These are phyloP conservation scores for Bacterosira constricta DNA, from an alignment of 108 stramenopile genomes.

Conservation along the genomic window DNA sequence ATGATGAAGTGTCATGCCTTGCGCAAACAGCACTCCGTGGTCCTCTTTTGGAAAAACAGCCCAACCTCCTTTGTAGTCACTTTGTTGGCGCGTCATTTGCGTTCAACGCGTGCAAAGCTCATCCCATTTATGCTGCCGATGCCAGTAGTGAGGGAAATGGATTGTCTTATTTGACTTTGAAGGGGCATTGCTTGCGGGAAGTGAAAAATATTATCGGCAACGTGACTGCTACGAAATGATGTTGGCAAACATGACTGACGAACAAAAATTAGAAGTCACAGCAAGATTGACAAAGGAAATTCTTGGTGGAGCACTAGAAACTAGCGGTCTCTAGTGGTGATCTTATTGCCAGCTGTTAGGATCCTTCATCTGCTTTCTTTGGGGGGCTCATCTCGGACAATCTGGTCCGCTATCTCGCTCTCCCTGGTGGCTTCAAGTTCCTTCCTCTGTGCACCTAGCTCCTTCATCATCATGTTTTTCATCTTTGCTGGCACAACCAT, in stretches of 20 bases:
- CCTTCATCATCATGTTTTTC: no score
- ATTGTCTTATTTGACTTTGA: constrained; percentile 56
- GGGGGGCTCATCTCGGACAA: no score
- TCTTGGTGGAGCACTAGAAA: constrained; percentile 73
- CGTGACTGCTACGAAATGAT: constrained; percentile 83
- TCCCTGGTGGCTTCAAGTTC: no score
- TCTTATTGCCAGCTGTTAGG: constrained; percentile 34
- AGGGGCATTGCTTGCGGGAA: constrained; percentile 49
- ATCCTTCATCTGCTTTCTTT: no score
- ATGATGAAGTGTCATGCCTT: constrained; percentile 80
- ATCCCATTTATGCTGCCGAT: constrained; percentile 85
- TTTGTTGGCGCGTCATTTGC: constrained; percentile 94
- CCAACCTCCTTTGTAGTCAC: constrained; percentile 80
- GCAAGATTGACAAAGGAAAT: constrained; percentile 88
- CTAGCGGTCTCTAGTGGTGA: constrained; percentile 71
- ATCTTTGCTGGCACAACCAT: no score
- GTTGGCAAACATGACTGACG: constrained; percentile 82
- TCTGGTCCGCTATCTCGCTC: no score
- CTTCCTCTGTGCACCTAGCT: no score
- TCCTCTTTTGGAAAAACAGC: constrained; percentile 74
- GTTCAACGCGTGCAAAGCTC: constrained; percentile 89
- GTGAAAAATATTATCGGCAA: constrained; percentile 52
- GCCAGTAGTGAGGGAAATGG: constrained; percentile 73
- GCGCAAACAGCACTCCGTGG: constrained; percentile 78
- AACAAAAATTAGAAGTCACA: constrained; percentile 91